Evolutionary conservation across 441 rosid species (phyloP).

Genomic region (Adansonia grandidieri): DNA sequence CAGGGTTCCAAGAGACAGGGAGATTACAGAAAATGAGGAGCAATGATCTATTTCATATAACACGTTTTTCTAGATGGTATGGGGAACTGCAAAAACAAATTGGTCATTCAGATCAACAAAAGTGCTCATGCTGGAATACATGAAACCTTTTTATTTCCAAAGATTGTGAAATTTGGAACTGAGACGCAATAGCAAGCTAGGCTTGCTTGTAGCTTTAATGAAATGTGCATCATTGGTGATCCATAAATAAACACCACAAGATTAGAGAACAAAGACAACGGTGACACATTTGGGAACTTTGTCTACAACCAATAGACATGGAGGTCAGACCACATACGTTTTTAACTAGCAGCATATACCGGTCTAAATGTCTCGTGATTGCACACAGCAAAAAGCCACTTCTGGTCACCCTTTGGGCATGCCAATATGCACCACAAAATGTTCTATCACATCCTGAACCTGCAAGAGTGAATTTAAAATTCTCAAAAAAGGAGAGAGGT

Average conservation of each 20-base stretch:
- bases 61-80: neutral
- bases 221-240: neutral
- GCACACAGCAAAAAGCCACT: conserved; percentile 55
- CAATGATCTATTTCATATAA: neutral
- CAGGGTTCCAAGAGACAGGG: neutral
- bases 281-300: neutral
- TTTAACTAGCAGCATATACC: conserved; percentile 41
- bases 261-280: neutral
- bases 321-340: neutral
- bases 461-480: conserved; percentile 37
- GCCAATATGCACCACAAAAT: conserved; percentile 92
- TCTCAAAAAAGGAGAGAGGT: neutral
- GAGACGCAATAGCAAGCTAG: neutral
- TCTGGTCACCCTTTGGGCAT: conserved; percentile 47
- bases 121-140: neutral
- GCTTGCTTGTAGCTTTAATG: neutral
- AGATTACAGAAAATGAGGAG: neutral
- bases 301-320: neutral
- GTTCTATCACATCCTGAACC: conserved; percentile 88
- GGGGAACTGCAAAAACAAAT: neutral
- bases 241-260: neutral
- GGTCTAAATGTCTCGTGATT: conserved; percentile 60
- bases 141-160: neutral
- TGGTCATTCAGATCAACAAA: neutral
- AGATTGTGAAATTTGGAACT: neutral